These are phyloP conservation scores for Ophiocordyceps camponoti-rufipedis DNA, from an alignment of 2,329 filamentous ascomycete species.

Conservation along the genomic window DNA sequence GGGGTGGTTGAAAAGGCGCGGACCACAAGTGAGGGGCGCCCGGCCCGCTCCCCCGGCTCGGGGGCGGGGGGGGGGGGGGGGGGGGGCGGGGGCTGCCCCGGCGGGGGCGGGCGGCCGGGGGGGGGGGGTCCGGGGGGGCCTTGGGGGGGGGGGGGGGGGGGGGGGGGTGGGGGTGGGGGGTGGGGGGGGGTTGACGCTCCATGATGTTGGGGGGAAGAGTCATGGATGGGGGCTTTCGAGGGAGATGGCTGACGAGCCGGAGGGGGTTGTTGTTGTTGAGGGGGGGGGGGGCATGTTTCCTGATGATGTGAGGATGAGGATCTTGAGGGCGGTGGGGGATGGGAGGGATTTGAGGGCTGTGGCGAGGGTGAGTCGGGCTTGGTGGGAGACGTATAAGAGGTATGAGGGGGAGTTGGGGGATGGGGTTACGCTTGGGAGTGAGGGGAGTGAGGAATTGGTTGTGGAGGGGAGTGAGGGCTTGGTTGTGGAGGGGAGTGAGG, in stretches of 20 bases:
- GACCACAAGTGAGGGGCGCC: no score
- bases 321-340: constrained; percentile 20
- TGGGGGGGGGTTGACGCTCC: constrained; percentile 26
- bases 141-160: no score
- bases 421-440: constrained; percentile 10
- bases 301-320: constrained; percentile 18
- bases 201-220: constrained; percentile 26
- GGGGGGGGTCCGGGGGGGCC: no score
- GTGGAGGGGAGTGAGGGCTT: no score
- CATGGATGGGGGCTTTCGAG: constrained; percentile 31
- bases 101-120: no score
- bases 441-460: no score
- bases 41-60: no score
- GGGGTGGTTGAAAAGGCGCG: no score
- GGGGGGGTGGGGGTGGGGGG: no score
- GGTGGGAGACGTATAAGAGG: constrained; percentile 25
- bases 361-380: constrained; percentile 22
- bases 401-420: constrained; percentile 22
- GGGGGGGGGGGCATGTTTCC: constrained; percentile 12
- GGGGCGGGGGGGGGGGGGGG: no score
- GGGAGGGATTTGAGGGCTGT: constrained; percentile 23
- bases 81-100: no score
- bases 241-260: constrained; percentile 16
- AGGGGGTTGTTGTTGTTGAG: constrained; percentile 13
- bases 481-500: no score